These are phyloP conservation scores for Sugiyamaella japonica DNA, from an alignment of 1,139 yeast genomes.

Conservation along the genomic window DNA sequence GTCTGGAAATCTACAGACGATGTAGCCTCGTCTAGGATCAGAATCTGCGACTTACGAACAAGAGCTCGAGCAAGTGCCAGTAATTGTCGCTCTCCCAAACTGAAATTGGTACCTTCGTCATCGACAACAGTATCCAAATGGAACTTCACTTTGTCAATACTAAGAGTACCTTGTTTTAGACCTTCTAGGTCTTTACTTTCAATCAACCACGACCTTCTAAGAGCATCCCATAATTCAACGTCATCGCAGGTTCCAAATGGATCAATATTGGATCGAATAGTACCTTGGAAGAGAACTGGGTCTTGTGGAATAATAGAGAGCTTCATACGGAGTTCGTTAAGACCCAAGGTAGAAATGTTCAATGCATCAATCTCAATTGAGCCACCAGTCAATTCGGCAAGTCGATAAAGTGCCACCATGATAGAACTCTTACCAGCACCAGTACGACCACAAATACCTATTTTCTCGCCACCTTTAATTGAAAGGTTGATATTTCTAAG, in stretches of 20 bases:
- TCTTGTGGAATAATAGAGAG: conserved; percentile 78
- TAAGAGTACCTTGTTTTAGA: conserved; percentile 21
- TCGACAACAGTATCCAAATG: conserved; percentile 70
- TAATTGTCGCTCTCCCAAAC: conserved; percentile 76
- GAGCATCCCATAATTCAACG: conserved; percentile 55
- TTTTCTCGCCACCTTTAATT: conserved; percentile 56
- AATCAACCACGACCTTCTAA: conserved; percentile 57
- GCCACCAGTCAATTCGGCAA: conserved; percentile 58
- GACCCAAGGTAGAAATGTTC: conserved; percentile 58
- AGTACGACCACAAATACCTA: conserved; percentile 78
- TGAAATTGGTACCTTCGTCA: conserved; percentile 73
- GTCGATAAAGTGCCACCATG: conserved; percentile 63
- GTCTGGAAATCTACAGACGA: conserved; percentile 83
- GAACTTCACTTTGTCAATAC: conserved; percentile 61
- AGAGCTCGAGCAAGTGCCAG: conserved; percentile 77
- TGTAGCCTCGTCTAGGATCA: conserved; percentile 82
- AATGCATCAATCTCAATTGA: conserved; percentile 57
- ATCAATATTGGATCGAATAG: conserved; percentile 64
- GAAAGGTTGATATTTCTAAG: conserved; percentile 53
- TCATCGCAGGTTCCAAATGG: conserved; percentile 59
- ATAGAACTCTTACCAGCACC: conserved; percentile 80
- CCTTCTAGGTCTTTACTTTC: conserved; percentile 44
- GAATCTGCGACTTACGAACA: conserved; percentile 64
- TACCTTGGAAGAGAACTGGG: conserved; percentile 68
- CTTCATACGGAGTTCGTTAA: conserved; percentile 57